These are phyloP conservation scores for Macroventuria anomochaeta DNA, from an alignment of 2,329 filamentous ascomycete species.

Conservation along the genomic window DNA sequence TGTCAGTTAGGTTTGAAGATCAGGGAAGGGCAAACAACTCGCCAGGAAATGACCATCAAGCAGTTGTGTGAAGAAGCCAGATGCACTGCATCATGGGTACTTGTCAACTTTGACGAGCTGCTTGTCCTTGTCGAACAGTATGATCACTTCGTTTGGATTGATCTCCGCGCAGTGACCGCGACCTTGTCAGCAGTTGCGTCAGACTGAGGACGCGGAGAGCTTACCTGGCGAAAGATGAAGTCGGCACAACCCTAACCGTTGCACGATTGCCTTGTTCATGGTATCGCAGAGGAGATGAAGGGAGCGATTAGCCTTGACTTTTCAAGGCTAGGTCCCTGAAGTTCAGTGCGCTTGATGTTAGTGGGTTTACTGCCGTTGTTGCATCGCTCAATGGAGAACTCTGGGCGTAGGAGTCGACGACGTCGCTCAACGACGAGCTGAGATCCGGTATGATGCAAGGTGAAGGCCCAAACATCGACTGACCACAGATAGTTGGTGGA, in stretches of 20 bases:
- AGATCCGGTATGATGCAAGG: background rate
- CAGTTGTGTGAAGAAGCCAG: slow-evolving; percentile 22
- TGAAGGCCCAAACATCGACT: slow-evolving; percentile 6
- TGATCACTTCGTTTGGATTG: slow-evolving; percentile 20
- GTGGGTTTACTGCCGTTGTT: background rate
- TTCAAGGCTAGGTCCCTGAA: slow-evolving; percentile 23
- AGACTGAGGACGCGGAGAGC: background rate
- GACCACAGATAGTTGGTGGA: background rate
- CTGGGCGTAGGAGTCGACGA: background rate
- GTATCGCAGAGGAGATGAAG: background rate
- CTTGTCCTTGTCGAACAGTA: slow-evolving; percentile 28
- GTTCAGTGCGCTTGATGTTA: slow-evolving; percentile 21
- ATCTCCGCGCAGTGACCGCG: slow-evolving; percentile 18
- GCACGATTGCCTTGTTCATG: slow-evolving; percentile 5
- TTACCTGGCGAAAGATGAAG: slow-evolving; percentile 17
- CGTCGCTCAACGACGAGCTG: background rate
- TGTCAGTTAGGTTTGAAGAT: background rate
- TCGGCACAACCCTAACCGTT: slow-evolving; percentile 12
- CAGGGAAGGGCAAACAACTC: background rate
- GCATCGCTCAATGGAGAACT: slow-evolving; percentile 1
- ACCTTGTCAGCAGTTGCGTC: background rate
- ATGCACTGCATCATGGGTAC: slow-evolving; percentile 22
- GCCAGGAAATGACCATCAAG: slow-evolving; percentile 21
- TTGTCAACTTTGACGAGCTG: slow-evolving; percentile 23
- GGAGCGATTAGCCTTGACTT: background rate